Conservation (phyloP, 139 green algal genomes). For the Pedinophyceae sp. region DNA sequence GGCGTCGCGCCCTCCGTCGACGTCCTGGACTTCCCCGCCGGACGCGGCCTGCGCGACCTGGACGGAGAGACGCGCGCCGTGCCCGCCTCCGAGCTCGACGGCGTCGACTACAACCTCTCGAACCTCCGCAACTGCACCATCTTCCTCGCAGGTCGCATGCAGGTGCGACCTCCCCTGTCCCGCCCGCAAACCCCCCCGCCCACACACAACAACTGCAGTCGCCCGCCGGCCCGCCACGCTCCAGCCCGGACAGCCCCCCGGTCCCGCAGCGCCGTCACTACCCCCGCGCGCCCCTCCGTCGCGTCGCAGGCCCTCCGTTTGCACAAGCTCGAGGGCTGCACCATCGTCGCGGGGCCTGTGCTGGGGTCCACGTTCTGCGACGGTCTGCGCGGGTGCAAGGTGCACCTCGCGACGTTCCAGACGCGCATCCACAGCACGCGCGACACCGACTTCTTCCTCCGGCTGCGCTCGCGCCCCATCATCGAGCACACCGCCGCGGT, state of each 20-base stretch:
- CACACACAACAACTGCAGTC: too few species aligned
- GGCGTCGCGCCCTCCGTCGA: constrained; percentile 1
- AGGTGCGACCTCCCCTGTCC: too few species aligned
- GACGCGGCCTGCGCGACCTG: constrained; percentile 19
- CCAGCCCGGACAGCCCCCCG: too few species aligned
- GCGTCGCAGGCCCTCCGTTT: background rate
- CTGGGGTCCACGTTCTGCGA: constrained; percentile 36
- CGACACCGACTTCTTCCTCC: constrained; percentile 40
- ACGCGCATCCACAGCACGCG: constrained; percentile 46
- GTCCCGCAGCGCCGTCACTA: too few species aligned
- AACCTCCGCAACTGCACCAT: constrained; percentile 30
- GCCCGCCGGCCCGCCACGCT: too few species aligned
- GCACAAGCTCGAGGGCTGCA: background rate
- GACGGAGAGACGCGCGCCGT: too few species aligned
- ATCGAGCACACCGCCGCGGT: constrained; percentile 52
- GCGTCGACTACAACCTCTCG: constrained; percentile 12
- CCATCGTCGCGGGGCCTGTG: too few species aligned
- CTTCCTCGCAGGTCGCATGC: constrained; percentile 33
- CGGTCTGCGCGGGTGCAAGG: constrained; percentile 17
- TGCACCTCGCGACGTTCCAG: constrained; percentile 31
- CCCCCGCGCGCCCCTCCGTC: constrained; percentile 1
- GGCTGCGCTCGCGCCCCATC: constrained; percentile 42
- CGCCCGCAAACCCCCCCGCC: too few species aligned
- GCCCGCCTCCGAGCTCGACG: background rate
- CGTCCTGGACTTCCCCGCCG: too few species aligned